Percentiles rank a stretch among this genome's conserved stretches.
Evolutionary conservation across 2,329 filamentous ascomycete species (phyloP).

Genomic region (Arthrocladium fulminans): DNA sequence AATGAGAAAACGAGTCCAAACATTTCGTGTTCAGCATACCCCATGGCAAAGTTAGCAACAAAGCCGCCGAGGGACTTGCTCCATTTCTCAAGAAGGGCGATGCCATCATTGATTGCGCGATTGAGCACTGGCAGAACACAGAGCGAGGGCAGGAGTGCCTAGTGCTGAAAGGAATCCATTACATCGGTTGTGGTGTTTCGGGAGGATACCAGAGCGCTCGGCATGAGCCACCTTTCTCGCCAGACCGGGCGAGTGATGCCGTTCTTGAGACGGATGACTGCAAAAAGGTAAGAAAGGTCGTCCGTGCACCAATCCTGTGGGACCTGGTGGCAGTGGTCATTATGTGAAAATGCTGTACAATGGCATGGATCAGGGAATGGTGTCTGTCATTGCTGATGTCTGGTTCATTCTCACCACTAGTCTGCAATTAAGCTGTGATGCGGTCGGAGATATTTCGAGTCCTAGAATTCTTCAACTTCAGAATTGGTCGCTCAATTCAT

Average conservation of each 20-base stretch:
- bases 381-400: constrained; percentile 54
- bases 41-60: constrained; percentile 36
- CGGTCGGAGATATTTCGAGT: constrained; percentile 52
- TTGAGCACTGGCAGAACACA: constrained; percentile 58
- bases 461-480: constrained; percentile 53
- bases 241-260: constrained; percentile 55
- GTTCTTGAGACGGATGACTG: constrained; percentile 51
- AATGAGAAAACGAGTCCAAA: constrained; percentile 34
- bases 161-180: constrained; percentile 49
- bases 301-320: constrained; percentile 53
- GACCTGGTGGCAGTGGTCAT: constrained; percentile 56
- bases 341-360: constrained; percentile 72
- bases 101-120: constrained; percentile 60
- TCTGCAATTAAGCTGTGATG: constrained; percentile 50
- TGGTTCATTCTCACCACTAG: constrained; percentile 55
- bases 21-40: constrained; percentile 47
- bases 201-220: constrained; percentile 62
- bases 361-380: constrained; percentile 65
- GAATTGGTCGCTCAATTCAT: constrained; percentile 59
- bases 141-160: constrained; percentile 54
- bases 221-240: constrained; percentile 58
- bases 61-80: constrained; percentile 28
- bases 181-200: constrained; percentile 59
- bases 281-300: constrained; percentile 51
- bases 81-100: constrained; percentile 48